Conservation (phyloP, 345 rosid genomes). For the Euphorbia tirucalli region DNA sequence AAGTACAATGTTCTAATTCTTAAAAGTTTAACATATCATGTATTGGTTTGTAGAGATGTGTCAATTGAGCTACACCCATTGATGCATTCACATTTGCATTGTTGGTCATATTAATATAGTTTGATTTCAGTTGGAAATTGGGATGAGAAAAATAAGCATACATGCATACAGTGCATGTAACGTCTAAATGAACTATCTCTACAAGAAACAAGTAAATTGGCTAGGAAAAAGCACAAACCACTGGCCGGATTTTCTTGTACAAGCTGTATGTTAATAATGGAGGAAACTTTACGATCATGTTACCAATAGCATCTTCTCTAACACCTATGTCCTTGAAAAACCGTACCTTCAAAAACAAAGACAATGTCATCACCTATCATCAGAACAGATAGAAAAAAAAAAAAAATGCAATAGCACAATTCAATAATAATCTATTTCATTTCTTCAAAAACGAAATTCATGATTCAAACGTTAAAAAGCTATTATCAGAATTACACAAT, state of each 20-base stretch:
- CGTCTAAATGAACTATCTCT: no score
- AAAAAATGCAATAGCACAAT: no score
- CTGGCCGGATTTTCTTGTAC: conserved; percentile 82
- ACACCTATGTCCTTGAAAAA: conserved; percentile 84
- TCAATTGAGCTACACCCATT: no score
- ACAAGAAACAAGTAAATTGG: neutral
- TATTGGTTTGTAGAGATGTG: no score
- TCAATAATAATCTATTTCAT: no score
- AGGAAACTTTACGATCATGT: conserved; percentile 92
- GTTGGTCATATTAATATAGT: no score
- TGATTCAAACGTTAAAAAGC: neutral
- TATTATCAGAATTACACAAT: neutral
- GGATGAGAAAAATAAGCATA: no score
- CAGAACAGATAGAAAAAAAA: no score
- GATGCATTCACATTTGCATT: no score
- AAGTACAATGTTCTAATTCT: neutral
- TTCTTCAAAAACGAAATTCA: neutral
- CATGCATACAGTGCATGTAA: no score
- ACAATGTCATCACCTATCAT: conserved; percentile 21
- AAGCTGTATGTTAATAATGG: conserved; percentile 71
- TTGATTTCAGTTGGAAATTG: no score
- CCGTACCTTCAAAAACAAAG: conserved; percentile 49
- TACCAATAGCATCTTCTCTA: conserved; percentile 72
- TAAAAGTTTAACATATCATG: no score
- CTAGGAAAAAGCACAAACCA: conserved; percentile 54